A percentile compares a stretch with the other conserved stretches of the same genome.
phyloP scores from a whole-genome alignment of 306 rosid genomes.

The Dryas drummondii region DNA sequence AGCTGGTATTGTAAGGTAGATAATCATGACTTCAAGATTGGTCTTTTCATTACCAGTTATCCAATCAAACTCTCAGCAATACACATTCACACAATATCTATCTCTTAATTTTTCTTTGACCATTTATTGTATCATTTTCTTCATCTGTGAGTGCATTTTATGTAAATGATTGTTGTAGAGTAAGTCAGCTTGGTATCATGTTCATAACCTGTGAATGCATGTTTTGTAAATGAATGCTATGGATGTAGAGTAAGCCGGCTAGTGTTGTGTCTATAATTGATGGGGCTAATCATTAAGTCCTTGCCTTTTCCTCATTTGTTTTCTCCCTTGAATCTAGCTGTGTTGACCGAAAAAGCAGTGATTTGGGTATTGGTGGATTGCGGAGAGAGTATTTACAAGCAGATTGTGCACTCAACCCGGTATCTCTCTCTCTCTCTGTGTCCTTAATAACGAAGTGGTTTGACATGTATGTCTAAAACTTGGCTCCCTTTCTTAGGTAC shows the following conservation, averaged over 20 bases:
- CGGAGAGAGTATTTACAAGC: slow-evolving; percentile 80
- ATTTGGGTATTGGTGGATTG: slow-evolving; percentile 77
- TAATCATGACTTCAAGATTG: background rate
- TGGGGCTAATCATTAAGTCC: background rate
- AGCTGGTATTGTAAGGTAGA: slow-evolving; percentile 87
- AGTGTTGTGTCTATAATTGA: background rate
- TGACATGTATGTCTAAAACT: background rate
- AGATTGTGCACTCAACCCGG: slow-evolving; percentile 77
- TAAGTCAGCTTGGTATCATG: background rate
- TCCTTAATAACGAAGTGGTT: too few species aligned
- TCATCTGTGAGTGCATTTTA: background rate
- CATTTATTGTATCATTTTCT: background rate
- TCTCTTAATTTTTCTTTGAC: background rate
- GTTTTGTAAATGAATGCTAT: background rate
- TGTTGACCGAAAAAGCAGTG: slow-evolving; percentile 91
- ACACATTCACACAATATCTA: background rate
- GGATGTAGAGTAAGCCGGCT: background rate
- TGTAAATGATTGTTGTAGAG: background rate
- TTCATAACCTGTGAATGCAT: background rate
- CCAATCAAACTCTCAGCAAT: background rate
- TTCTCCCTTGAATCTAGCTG: slow-evolving; percentile 43
- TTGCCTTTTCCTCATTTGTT: slow-evolving; percentile 7
- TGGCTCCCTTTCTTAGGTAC: background rate
- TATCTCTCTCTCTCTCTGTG: slow-evolving; percentile 26
- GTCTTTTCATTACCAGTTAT: background rate